Evolutionary conservation across 495 filamentous ascomycete genomes (phyloP), one percentile per base, ranked within the genome.

Genomic region (Aspergillus sparsus): DNA sequence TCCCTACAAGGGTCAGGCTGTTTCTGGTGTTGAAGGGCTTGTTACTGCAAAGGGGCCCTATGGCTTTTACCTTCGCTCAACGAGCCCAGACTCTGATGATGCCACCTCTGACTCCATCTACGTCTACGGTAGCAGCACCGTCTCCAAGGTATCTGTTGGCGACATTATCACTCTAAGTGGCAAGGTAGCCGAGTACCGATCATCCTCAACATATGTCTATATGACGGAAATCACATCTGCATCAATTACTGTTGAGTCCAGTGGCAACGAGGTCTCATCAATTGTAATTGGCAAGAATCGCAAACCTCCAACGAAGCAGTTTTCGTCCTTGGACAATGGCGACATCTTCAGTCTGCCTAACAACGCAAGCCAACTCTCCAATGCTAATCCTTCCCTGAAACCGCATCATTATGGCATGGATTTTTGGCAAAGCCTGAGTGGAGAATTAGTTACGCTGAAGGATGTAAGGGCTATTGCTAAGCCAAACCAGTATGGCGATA

Each of bases 381-480:
- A 68, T 10, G 75, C 67, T 21, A 87, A 87, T 65, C 83, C 83
- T 0, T 70, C 70, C 1, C 69, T 86, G 13, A 36, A 84, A 42
- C 83, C 85, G 4, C 67, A 73, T 5, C 59, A 73, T 51, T 86
- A 83, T 60, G 85, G 84, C 1, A 62, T 88, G 51, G 85, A 87
- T 66, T 88, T 87, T 63, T 88, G 85, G 85, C 80, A 87, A 74
- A 82, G 78, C 52, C 62, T 87, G 53, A 77, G 65, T 55, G 84
- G 85, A 16, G 84, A 87, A 65, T 63, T 84, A 32, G 83, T 87
- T 10, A 83, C 75, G 0, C 65, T 87, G 33, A 71, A 71, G 52
- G 74, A 63, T 2, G 74, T 85, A 3, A 74, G 58, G 1, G 79
- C 79, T 7, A 66, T 86, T 44, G 66, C 75, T 18, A 75, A 72